Base-by-base conservation (phyloP, 208 protist genomes). In the Acanthamoeba culbertsoni region DNA sequence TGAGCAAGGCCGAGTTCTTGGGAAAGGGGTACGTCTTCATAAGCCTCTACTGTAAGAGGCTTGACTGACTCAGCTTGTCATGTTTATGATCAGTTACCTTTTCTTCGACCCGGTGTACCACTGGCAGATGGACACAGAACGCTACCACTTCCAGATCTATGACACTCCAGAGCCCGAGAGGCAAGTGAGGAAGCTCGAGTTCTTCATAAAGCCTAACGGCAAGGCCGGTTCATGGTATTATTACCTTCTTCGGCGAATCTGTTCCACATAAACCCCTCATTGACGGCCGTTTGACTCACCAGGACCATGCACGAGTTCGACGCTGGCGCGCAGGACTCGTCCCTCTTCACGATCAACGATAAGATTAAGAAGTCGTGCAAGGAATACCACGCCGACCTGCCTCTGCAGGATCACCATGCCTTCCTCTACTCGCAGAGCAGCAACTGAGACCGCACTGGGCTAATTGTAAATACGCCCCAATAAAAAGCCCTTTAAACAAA, bases 131-230 rank as follows among this genome's bases (percentile, higher is more conserved):
- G 57, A 90, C 7, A 90, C 82, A 4, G 82, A 90, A 5, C 48
- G 82, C 53, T 90, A 71, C 28, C 48, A 90, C 48, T 90, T 90
- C 57, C 31, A 90, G 51, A 16, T 90, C 82, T 90, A 45, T 16
- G 82, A 90, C 42, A 68, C 82, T 2, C 82, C 48, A 2, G 82
- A 68, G 37, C 53, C 48, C 2, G 18, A 68, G 37, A 40, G 57
- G 33, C 26, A 71, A 37, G 18, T 65, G 82, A 14, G 82, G 10
- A 82, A 82, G 71, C 8, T 90, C 33, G 51, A 65, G 10, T 90
- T 71, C 53, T 71, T 90, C 82, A 90, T 90, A 43, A 90, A 90
- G 82, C 82, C 82, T 51, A 90, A 90, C 42, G 82, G 57, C 48
- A 90, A 90, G 57, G 53, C 53, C 20, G 82, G 82, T 59, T 90